Evolutionary conservation across 2,329 filamentous ascomycete species (phyloP).

Genomic region (Aotearoamyces nothofagi): DNA sequence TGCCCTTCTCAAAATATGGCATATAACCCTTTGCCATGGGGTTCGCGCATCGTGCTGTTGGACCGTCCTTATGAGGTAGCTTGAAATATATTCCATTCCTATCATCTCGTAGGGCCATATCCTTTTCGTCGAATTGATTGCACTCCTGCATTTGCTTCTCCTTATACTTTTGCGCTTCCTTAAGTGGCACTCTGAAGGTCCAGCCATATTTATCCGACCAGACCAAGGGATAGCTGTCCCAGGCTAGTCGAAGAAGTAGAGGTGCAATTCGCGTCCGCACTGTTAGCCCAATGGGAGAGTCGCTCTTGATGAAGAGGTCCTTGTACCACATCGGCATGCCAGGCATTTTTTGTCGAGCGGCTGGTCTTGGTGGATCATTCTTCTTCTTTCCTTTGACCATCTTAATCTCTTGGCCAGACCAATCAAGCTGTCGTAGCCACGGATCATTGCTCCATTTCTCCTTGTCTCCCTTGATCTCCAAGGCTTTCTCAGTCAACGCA

Average conservation of each 20-base stretch:
- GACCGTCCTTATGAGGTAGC: constrained; percentile 90
- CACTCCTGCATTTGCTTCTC: constrained; percentile 60
- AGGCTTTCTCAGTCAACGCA: constrained; percentile 59
- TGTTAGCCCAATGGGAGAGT: constrained; percentile 57
- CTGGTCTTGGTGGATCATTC: constrained; percentile 59
- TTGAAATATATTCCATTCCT: constrained; percentile 63
- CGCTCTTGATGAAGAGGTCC: constrained; percentile 60
- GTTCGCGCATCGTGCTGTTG: constrained; percentile 66
- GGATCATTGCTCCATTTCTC: constrained; percentile 65
- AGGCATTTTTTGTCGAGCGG: constrained; percentile 77
- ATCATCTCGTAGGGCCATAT: constrained; percentile 51
- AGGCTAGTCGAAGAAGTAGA: constrained; percentile 66
- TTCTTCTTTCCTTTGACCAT: constrained; percentile 91
- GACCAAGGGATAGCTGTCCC: constrained; percentile 78
- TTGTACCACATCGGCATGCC: constrained; percentile 97
- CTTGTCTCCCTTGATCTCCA: constrained; percentile 55
- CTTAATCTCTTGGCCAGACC: constrained; percentile 82
- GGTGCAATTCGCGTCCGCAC: constrained; percentile 83
- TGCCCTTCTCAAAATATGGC: constrained; percentile 80
- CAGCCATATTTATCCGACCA: constrained; percentile 93
- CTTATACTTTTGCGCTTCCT: constrained; percentile 48
- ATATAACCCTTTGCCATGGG: constrained; percentile 88
- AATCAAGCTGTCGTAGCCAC: constrained; percentile 89
- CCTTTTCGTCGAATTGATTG: constrained; percentile 62
- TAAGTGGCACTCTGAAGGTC: constrained; percentile 65